A percentile compares a stretch with the other conserved stretches of the same genome.
These are phyloP conservation scores for Corymbia maculata DNA, from an alignment of 345 rosid genomes.

Conservation along the genomic window DNA sequence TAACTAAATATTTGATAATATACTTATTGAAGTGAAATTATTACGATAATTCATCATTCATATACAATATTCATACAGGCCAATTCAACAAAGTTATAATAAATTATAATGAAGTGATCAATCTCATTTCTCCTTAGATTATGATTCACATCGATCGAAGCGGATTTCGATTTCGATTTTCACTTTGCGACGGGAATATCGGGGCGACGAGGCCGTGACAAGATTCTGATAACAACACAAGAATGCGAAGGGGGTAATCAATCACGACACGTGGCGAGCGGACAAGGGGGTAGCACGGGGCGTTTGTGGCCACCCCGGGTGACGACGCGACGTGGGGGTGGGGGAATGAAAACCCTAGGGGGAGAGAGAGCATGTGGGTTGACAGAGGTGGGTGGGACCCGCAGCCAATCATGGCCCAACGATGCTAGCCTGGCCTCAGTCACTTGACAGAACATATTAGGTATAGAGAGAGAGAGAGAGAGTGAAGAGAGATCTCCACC, in stretches of 20 bases:
- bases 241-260: accelerated
- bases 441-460: conserved; percentile 39
- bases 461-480: background rate
- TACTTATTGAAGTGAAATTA: too few species aligned
- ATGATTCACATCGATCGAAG: too few species aligned
- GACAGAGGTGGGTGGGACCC: conserved; percentile 47
- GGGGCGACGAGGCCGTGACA: background rate
- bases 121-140: background rate
- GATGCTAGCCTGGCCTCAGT: conserved; percentile 55
- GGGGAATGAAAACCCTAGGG: background rate
- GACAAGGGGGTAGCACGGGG: background rate
- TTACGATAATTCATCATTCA: too few species aligned
- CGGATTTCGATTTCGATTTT: background rate
- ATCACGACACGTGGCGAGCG: background rate
- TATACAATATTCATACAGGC: too few species aligned
- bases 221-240: background rate
- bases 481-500: background rate
- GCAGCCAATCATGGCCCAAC: conserved; percentile 34
- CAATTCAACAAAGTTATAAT: accelerated
- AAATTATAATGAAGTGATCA: accelerated
- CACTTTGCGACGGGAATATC: background rate
- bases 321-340: background rate
- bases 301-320: background rate
- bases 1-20: background rate
- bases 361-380: conserved; percentile 32